Percentiles rank a stretch among this genome's conserved stretches.
phyloP scores from a whole-genome alignment of 306 rosid genomes.

The Luffa acutangula region DNA sequence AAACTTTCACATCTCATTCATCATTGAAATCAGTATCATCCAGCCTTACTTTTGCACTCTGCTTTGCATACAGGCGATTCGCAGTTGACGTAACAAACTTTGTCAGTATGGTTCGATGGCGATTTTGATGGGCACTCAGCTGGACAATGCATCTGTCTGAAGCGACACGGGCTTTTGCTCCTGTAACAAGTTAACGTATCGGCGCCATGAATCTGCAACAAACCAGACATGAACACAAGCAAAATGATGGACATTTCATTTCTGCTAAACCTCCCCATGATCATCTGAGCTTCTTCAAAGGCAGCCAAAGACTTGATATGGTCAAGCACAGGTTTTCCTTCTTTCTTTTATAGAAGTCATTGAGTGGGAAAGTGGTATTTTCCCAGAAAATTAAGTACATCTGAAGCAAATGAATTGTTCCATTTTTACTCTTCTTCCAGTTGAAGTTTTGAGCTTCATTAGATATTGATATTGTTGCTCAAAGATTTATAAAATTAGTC shows the following conservation, averaged over 20 bases:
- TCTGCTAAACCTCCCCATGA: slow-evolving; percentile 29
- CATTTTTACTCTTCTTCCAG: slow-evolving; percentile 6
- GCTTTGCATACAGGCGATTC: slow-evolving; percentile 58
- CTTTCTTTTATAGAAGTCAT: slow-evolving; percentile 9
- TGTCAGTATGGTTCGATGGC: slow-evolving; percentile 41
- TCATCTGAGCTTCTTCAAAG: neutral
- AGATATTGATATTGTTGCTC: neutral
- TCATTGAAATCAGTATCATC: neutral
- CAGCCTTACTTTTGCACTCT: slow-evolving; percentile 54
- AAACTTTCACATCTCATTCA: neutral
- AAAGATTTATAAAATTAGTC: slow-evolving; percentile 12
- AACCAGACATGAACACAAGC: slow-evolving; percentile 23
- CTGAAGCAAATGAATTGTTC: neutral
- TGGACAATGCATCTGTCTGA: slow-evolving; percentile 41
- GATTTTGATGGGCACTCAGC: slow-evolving; percentile 41
- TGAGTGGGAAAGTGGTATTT: slow-evolving; percentile 15
- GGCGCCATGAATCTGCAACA: slow-evolving; percentile 20
- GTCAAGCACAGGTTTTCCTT: neutral
- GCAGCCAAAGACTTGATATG: neutral
- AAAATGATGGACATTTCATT: slow-evolving; percentile 11
- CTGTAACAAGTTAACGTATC: slow-evolving; percentile 18
- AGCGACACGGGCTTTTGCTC: slow-evolving; percentile 34
- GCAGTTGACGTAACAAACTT: slow-evolving; percentile 63
- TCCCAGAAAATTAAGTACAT: neutral
- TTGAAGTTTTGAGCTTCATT: neutral